Percentiles rank a stretch among this genome's conserved stretches.
Evolutionary conservation across 2,329 filamentous ascomycete genomes (phyloP).

Genomic region (Dryadomyces sulphureus): DNA sequence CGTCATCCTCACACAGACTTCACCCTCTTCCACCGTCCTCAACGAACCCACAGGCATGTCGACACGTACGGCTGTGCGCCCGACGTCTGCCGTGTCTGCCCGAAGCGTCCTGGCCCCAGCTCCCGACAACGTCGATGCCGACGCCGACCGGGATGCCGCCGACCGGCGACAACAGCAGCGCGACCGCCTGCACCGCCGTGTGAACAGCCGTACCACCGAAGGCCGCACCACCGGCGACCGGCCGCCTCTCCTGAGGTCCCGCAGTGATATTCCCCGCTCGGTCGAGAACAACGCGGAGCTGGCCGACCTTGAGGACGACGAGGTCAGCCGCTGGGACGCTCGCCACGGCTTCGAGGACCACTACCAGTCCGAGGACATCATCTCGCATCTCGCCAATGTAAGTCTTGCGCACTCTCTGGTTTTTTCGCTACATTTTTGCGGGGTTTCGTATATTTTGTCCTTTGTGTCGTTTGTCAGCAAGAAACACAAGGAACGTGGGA

Average conservation of each 20-base stretch:
- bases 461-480: background rate
- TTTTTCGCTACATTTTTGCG: background rate
- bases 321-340: conserved; percentile 33
- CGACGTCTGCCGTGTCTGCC: too few relatives aligned
- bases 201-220: background rate
- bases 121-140: conserved; percentile 18
- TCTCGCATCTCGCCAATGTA: conserved; percentile 69
- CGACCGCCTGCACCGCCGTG: conserved; percentile 14
- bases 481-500: too few relatives aligned
- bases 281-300: conserved; percentile 19
- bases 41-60: background rate
- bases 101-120: conserved; percentile 7
- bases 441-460: background rate
- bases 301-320: conserved; percentile 11
- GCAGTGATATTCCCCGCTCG: conserved; percentile 36
- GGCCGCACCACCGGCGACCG: conserved; percentile 19
- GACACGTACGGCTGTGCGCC: too few relatives aligned
- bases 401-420: conserved; percentile 19
- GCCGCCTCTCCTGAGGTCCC: conserved; percentile 38
- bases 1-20: background rate
- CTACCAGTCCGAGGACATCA: conserved; percentile 80
- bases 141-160: conserved; percentile 9
- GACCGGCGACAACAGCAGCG: conserved; percentile 7
- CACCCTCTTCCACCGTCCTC: background rate
- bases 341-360: conserved; percentile 89